Evolutionary conservation across 495 filamentous ascomycete genomes (phyloP), one percentile per base, ranked within the genome.

Genomic region (Pyrenopolyporus hunteri): DNA sequence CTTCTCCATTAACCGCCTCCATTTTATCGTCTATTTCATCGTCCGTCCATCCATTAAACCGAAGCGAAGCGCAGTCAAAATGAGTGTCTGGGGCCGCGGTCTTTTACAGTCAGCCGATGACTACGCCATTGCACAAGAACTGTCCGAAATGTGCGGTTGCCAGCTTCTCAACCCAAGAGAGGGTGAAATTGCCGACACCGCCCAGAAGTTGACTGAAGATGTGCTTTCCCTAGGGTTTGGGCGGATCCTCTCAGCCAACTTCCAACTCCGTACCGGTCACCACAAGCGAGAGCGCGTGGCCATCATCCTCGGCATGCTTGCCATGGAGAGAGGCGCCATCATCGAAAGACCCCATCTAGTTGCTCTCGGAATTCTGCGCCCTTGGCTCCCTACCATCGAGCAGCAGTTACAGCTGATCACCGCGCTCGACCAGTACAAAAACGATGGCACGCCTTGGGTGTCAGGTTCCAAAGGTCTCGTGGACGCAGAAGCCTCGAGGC

Each of bases 41-140:
- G n/a, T n/a, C 23, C 23, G 6, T 22, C n/a, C 3, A 56, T 14
- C 25, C 6, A 11, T 14, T 11, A 40, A 23, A 10, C 11, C 14
- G 11, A 13, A 46, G 4, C 14, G 11, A 13, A 46, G 4, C 4
- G 35, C 17, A 44, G 6, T 17, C 50, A 62, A 65, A 1, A 65
- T 68, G 66, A 35, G 6, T 40, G 11, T 25, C 20, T 68, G 66
- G 66, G 66, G 66, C 19, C 36, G n/a, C 43, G 66, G 66, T 46
- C 46, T 68, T 10, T 11, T 68, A 22, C 66, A 68, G 33, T 58
- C 42, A 0, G 43, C 58, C 17, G 60, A 64, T n/a, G 66, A 68
- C 53, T 57, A 42, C 17, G 36, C 49, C 1, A 59, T 68, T 14
- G 61, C 51, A 5, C 14, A 14, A 0, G 61, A 68, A 1, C 46